Percentiles rank a stretch among this genome's conserved stretches.
Evolutionary conservation across 78 protist species (phyloP).

Genomic region (Andalucia godoyi): DNA sequence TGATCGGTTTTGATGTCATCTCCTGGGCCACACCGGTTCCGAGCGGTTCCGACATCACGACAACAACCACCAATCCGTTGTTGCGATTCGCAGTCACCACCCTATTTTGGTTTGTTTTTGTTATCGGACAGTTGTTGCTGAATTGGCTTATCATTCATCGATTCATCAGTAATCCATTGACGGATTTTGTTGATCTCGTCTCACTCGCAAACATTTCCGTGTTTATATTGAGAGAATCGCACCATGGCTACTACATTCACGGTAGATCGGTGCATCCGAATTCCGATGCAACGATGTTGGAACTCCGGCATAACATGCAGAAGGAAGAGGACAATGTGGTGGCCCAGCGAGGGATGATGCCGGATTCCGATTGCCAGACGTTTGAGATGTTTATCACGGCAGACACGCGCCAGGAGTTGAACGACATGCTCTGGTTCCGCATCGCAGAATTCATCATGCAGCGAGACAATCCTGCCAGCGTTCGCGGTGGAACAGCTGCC

Average conservation of each 20-base stretch:
- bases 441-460: not conserved
- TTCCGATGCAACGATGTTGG: constrained; percentile 7
- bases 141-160: no score
- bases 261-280: constrained; percentile 12
- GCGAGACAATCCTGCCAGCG: not conserved
- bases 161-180: no score
- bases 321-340: not conserved
- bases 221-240: not conserved
- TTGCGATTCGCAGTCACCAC: constrained; percentile 2
- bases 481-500: not conserved
- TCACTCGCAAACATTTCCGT: constrained; percentile 7
- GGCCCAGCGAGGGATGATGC: not conserved
- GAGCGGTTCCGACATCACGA: not conserved
- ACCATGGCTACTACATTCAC: constrained; percentile 24
- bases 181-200: constrained; percentile 7
- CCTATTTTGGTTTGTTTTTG: not conserved
- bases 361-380: not conserved
- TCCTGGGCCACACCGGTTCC: not conserved
- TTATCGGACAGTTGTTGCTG: not conserved
- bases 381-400: constrained; percentile 14
- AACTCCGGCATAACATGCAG: constrained; percentile 1
- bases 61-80: not conserved
- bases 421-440: not conserved
- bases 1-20: not conserved
- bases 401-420: not conserved